Evolutionary conservation across 2,329 filamentous ascomycete species (phyloP).

Genomic region (Aspergillus piperis): DNA sequence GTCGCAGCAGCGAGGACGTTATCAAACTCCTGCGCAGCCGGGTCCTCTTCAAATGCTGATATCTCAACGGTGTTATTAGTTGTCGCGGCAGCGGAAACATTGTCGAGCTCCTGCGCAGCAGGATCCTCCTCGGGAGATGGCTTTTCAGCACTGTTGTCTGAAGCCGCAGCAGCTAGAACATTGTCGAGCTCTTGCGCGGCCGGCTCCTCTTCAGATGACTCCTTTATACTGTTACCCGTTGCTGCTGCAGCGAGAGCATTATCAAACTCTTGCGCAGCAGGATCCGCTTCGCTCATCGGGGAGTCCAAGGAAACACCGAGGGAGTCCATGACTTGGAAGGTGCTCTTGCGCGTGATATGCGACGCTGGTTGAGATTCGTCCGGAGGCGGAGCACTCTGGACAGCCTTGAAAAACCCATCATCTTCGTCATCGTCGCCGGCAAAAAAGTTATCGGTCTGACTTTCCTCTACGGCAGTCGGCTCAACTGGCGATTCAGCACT

Average conservation of each 20-base stretch:
- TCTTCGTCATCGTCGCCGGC: constrained; percentile 41
- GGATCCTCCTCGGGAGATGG: constrained; percentile 25
- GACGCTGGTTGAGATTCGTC: constrained; percentile 15
- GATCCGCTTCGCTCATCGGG: constrained; percentile 30
- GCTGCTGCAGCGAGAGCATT: constrained; percentile 14
- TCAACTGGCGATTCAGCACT: constrained; percentile 27
- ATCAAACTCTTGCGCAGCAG: constrained; percentile 31
- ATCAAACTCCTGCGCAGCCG: constrained; percentile 59
- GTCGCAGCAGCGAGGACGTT: constrained; percentile 23
- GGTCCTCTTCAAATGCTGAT: constrained; percentile 55
- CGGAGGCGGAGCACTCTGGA: constrained; percentile 18
- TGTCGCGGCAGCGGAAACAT: constrained; percentile 23
- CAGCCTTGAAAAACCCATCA: constrained; percentile 39
- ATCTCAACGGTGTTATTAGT: constrained; percentile 24
- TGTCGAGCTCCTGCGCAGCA: constrained; percentile 24
- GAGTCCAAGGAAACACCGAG: constrained; percentile 43
- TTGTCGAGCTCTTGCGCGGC: too few relatives aligned
- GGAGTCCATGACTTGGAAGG: constrained; percentile 63
- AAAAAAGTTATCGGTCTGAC: constrained; percentile 37
- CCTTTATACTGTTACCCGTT: constrained; percentile 23
- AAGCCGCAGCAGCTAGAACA: too few relatives aligned
- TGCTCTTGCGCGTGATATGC: constrained; percentile 67
- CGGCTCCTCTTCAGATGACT: constrained; percentile 10
- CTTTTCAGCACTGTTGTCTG: too few relatives aligned
- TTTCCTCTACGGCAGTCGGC: constrained; percentile 29